Base-by-base conservation (phyloP, 1,284 basidiomycete genomes). In the Microbotryum scabiosae region DNA sequence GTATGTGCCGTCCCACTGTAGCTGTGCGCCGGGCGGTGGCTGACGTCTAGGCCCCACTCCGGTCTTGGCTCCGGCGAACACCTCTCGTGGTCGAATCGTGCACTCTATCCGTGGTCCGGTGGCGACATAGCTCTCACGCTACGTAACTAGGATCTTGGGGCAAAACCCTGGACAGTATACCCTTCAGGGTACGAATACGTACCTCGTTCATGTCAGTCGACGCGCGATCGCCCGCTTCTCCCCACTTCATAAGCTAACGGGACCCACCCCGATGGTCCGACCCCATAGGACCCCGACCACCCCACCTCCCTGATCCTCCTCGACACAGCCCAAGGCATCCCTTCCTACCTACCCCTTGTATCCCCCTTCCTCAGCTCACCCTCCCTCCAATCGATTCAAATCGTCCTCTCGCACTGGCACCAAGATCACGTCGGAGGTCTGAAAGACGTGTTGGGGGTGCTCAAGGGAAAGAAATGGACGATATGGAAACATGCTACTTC, bases 181-280 rank as follows among this genome's bases (percentile, higher is more conserved):
- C 0, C 79, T 97, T 1, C 89, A 94, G 80, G 90, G 90, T 21
- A 97, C 93, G 2, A 97, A 97, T 73, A 94, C 90, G 2, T 97
- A 97, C 73, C 80, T 97, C 62, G 74, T 97, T 4, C 56, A 59
- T 30, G 65, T 67, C 5, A 36, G 62, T 14, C 36, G 16, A 16
- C 2, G 16, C 36, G 16, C 5, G 20, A 7, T 32, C 16, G 20
- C 6, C 30, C 8, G 12, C 9, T 20, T 9, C 50, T 6, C 18
- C 8, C 16, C 36, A 4, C 1, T 21, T 7, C 10, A 8, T 10
- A 25, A 45, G 23, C 56, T 52, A 28, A 49, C 43, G 7, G 9
- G n/a, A n/a, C 16, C 4, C 8, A 10, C 41, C 2, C 10, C n/a
- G 5, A 5, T 41, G 14, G 5, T 18, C 12, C n/a, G 4, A 28